Evolutionary conservation across 2,329 filamentous ascomycete genomes (phyloP), one percentile per base, ranked within the genome.

Genomic region (Emmonsiellopsis sp.): DNA sequence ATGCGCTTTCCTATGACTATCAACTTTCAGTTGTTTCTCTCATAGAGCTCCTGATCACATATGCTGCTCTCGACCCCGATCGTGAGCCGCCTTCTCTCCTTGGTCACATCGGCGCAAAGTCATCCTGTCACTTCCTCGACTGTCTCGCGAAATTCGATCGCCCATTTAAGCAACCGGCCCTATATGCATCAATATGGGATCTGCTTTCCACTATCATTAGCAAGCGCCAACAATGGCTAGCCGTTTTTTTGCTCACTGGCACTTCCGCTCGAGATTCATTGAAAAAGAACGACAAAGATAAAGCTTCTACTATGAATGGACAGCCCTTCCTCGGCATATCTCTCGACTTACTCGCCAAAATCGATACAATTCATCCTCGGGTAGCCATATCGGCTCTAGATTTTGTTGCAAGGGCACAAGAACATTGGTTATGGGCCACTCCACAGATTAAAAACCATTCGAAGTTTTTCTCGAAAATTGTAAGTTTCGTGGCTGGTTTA

Each of bases 371-470:
- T 21, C 77, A 85, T 7, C 77, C 80, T n/a, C 74, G 75, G 36
- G 81, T 89, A 57, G 82, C 85, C 3, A 74, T 90, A 21, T 83
- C 87, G 0, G 83, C 96, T 61, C 77, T 98, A 13, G 85, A 92
- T 61, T 97, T 97, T 66, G 82, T 96, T 39, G 84, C 88, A 2
- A 83, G 87, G 2, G 88, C 92, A 4, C 91, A 96, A 65, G 93
- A 95, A 67, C 88, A 90, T 65, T 97, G 92, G 92, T 87, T 91
- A 1, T 95, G 92, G 88, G 91, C 89, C 1, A 90, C 94, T 53
- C 85, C 88, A 53, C 84, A 86, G 40, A 74, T 95, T 37, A 82
- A 86, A 56, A 84, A 84, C 55, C 87, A 95, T 62, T 78, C 80
- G 0, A 75, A 77, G 0, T 92, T 95, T 62, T 79, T 96, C 53